Base-by-base conservation (phyloP, 208 protist species). In the Acanthamoeba triangularis region DNA sequence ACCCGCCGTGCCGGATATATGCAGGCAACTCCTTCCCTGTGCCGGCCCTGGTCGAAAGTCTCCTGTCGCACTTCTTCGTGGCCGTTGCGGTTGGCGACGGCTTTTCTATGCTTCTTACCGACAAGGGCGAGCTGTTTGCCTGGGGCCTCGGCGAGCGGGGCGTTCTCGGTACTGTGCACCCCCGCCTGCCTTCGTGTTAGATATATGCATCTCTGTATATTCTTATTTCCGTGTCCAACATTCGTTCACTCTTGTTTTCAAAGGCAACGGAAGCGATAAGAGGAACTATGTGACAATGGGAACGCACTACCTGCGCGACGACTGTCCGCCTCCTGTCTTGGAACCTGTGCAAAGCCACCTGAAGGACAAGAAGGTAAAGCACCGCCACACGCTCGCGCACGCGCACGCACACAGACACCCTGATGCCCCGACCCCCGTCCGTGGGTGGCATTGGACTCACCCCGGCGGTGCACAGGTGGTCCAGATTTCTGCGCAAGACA, bases 41-140 rank as follows among this genome's bases (percentile, higher is more conserved):
- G 37, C 74, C 74, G 44, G 18, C 10, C 37, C 41, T 82, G 20
- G 74, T 82, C 8, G 74, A 82, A 20, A 82, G 18, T 16, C 74
- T 82, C 18, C 41, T 82, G 33, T 10, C 37, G 5, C 74, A 82
- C 74, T 82, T 54, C 74, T 54, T 82, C 74, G 74, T 82, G 41
- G 44, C 74, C 23, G 74, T 20, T 6, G 33, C 74, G 13, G 33
- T 25, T 35, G 74, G 74, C 35, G 7, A 11, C 41, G 44, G 44
- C 33, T 82, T 82, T 49, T 6, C 25, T 1, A 1, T 52, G 33
- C 74, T 82, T 35, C 74, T 82, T 16, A 41, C 74, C 7, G 37
- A 82, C 44, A 82, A 82, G 44, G 74, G 74, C 23, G 41, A 82
- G 74, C 37, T 82, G 7, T 52, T 82, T 28, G 1, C 0, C 23